These are phyloP conservation scores for Chenopodium quinoa DNA, from an alignment of 148 eudicot genomes.

Conservation along the genomic window DNA sequence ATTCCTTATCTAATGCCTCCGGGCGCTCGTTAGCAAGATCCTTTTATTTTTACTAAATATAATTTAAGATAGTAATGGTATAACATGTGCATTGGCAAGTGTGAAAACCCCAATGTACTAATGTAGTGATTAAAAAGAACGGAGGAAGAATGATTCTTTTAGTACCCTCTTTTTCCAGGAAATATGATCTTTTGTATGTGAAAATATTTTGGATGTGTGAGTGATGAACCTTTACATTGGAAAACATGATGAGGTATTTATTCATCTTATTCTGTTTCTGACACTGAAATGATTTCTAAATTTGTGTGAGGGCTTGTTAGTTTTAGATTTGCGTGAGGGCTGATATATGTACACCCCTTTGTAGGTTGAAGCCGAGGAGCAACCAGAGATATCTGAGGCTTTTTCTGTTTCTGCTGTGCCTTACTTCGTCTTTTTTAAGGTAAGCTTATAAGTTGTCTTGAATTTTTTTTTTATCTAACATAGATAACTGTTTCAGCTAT, in stretches of 20 bases:
- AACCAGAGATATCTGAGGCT: conserved; percentile 91
- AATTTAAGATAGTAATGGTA: too few relatives aligned
- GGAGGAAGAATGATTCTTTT: background rate
- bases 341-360: background rate
- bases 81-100: too few relatives aligned
- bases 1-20: too few relatives aligned
- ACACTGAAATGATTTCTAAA: background rate
- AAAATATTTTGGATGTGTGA: background rate
- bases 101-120: too few relatives aligned
- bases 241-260: background rate
- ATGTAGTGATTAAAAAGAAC: too few relatives aligned
- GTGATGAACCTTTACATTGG: background rate
- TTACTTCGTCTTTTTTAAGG: conserved; percentile 88
- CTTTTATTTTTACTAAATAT: too few relatives aligned
- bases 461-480: background rate
- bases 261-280: background rate
- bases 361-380: conserved; percentile 98
- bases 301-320: background rate
- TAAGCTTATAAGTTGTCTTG: conserved; percentile 20
- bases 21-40: too few relatives aligned
- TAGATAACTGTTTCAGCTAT: background rate
- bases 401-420: conserved; percentile 93
- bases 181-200: background rate
- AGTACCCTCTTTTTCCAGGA: background rate
- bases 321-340: background rate